A percentile compares a stretch with the other conserved stretches of the same genome.
phyloP scores from a whole-genome alignment of 257 asterid genomes.

The Solanum gracilifrons region DNA sequence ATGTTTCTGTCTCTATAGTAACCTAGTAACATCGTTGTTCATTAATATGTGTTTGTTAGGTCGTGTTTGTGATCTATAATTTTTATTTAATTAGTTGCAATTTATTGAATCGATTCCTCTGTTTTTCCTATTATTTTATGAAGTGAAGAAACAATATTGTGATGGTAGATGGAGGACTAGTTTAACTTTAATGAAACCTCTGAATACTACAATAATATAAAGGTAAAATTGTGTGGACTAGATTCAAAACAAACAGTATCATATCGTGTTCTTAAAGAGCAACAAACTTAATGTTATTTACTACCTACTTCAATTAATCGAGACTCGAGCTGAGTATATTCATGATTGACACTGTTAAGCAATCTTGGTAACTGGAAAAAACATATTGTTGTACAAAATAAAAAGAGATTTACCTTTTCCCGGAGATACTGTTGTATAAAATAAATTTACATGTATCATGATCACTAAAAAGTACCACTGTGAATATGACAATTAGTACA shows the following conservation, averaged over 20 bases:
- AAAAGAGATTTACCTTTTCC: constrained; percentile 12
- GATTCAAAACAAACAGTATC: not conserved
- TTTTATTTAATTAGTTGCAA: not conserved
- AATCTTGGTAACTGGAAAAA: not conserved
- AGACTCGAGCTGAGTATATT: not conserved
- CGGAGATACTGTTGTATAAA: not conserved
- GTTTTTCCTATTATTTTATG: not conserved
- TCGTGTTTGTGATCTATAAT: not conserved
- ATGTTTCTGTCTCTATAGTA: not conserved
- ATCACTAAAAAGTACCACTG: too few species aligned
- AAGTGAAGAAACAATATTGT: not conserved
- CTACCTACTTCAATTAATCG: not conserved
- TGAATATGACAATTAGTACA: too few species aligned
- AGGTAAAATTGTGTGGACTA: not conserved
- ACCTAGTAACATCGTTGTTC: too few species aligned
- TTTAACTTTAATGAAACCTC: not conserved
- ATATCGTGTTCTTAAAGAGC: not conserved
- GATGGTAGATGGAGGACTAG: not conserved
- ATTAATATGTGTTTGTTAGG: not conserved
- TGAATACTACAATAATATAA: not conserved
- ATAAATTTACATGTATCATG: too few species aligned
- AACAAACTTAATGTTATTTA: not conserved
- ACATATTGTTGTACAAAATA: not conserved
- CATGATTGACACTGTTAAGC: not conserved
- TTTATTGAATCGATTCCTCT: not conserved